These are phyloP conservation scores for Ambrosiella xylebori DNA, from an alignment of 2,329 filamentous ascomycete genomes.

Conservation along the genomic window DNA sequence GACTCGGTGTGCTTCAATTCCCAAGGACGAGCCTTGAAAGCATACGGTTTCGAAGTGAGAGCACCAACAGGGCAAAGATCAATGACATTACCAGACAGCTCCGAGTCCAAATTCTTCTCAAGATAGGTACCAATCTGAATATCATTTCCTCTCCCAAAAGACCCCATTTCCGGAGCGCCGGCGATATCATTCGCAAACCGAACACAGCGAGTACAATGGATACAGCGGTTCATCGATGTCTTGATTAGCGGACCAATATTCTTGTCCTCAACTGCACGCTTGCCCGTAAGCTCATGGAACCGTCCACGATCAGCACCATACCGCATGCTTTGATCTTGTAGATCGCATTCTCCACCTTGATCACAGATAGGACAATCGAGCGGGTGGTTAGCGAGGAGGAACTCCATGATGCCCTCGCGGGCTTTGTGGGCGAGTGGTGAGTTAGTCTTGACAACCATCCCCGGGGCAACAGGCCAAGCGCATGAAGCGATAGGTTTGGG, in stretches of 20 bases:
- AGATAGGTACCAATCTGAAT: conserved; percentile 97
- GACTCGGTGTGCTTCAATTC: conserved; percentile 93
- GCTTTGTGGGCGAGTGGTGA: conserved; percentile 94
- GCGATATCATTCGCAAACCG: conserved; percentile 96
- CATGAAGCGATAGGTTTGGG: conserved; percentile 97
- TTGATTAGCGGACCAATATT: conserved; percentile 97
- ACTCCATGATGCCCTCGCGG: conserved; percentile 97
- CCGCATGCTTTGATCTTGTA: conserved; percentile 98
- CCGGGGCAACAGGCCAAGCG: conserved; percentile 94
- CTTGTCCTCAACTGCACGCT: conserved; percentile 97
- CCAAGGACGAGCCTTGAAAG: conserved; percentile 92
- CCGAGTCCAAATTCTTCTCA: conserved; percentile 81
- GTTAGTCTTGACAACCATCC: conserved; percentile 98
- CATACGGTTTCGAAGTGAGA: conserved; percentile 91
- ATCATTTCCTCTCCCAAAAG: conserved; percentile 86
- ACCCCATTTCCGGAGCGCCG: conserved; percentile 87
- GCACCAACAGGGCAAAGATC: conserved; percentile 96
- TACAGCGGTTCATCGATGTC: conserved; percentile 99
- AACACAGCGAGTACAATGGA: conserved; percentile 95
- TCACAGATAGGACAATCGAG: conserved; percentile 96
- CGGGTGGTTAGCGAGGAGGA: conserved; percentile 87
- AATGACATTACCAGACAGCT: conserved; percentile 93
- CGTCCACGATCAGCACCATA: conserved; percentile 91
- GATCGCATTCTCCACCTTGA: conserved; percentile 96
- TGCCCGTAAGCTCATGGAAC: conserved; percentile 90